phyloP scores from a whole-genome alignment of 2,329 filamentous ascomycete species.

The Coniella lustricola region DNA sequence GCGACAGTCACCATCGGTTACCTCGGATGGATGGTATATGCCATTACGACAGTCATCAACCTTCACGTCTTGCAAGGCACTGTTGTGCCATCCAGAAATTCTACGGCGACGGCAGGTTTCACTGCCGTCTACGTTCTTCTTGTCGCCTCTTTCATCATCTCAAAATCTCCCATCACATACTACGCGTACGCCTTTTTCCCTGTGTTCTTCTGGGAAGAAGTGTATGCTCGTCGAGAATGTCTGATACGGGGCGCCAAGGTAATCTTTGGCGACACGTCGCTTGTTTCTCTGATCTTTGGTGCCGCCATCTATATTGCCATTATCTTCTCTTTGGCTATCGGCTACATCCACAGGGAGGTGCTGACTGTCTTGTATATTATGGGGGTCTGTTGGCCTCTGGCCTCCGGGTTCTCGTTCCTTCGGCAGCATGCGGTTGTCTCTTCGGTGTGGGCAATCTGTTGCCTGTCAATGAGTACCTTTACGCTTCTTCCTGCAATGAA shows the following conservation, averaged over 20 bases:
- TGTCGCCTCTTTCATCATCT: conserved; percentile 72
- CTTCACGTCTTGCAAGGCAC: conserved; percentile 74
- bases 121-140: conserved; percentile 67
- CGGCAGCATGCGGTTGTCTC: conserved; percentile 56
- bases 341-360: conserved; percentile 85
- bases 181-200: conserved; percentile 92
- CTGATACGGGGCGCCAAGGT: conserved; percentile 58
- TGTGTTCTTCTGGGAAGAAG: conserved; percentile 93
- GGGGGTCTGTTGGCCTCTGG: conserved; percentile 69
- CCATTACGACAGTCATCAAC: conserved; percentile 81
- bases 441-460: conserved; percentile 68
- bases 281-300: conserved; percentile 50
- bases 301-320: conserved; percentile 61
- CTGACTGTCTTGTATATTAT: conserved; percentile 74
- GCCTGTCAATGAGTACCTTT: conserved; percentile 79
- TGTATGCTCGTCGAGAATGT: conserved; percentile 69
- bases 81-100: conserved; percentile 55
- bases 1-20: conserved; percentile 86
- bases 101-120: conserved; percentile 57
- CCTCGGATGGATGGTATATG: conserved; percentile 91
- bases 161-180: conserved; percentile 74
- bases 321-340: conserved; percentile 76
- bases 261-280: conserved; percentile 57
- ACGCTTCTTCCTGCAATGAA: conserved; percentile 86
- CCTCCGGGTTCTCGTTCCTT: conserved; percentile 69